Conservation (phyloP, 176 grass and related monocot genomes). For the Coix lacrymajobi region DNA sequence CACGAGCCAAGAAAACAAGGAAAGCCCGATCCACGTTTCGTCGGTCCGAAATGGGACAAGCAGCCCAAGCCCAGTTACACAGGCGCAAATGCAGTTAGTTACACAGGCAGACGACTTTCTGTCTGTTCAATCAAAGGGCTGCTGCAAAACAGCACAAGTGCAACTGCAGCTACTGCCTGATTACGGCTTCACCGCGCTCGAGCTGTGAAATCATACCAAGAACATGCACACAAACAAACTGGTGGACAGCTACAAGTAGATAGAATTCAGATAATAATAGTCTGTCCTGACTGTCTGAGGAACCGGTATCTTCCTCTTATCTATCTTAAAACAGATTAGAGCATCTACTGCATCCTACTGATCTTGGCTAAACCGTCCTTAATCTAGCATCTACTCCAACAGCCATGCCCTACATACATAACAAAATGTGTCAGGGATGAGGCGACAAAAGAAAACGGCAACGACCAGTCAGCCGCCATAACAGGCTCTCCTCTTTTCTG, state of each 20-base stretch:
- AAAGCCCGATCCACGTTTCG: too few species aligned
- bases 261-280: neutral
- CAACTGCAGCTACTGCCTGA: too few species aligned
- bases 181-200: too few species aligned
- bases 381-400: neutral
- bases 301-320: neutral
- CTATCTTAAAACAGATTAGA: neutral
- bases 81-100: too few species aligned
- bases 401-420: neutral
- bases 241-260: neutral
- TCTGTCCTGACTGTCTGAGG: neutral
- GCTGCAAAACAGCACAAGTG: too few species aligned
- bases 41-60: too few species aligned
- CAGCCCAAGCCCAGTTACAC: too few species aligned
- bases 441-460: neutral
- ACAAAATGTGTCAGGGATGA: conserved; percentile 14
- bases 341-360: neutral
- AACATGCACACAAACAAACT: too few species aligned
- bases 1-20: too few species aligned
- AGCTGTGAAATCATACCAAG: too few species aligned
- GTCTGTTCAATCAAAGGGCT: too few species aligned
- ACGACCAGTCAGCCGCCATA: neutral
- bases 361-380: neutral
- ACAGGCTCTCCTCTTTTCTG: neutral
- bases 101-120: too few species aligned